phyloP scores from a whole-genome alignment of 2,329 filamentous ascomycete genomes.

The Colletotrichum agaves region DNA sequence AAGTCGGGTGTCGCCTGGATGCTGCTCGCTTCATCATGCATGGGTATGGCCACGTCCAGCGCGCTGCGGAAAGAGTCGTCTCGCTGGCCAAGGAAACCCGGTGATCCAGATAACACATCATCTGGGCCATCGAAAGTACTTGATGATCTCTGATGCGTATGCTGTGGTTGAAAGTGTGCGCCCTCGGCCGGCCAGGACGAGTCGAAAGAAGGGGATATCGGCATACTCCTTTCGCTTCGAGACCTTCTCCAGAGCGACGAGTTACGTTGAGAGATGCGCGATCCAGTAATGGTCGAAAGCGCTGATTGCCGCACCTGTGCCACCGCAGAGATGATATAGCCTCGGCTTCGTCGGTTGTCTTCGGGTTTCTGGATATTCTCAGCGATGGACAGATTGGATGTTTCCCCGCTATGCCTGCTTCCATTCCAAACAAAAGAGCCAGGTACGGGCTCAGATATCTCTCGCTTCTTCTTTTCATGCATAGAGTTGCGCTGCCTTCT shows the following conservation, averaged over 20 bases:
- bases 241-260: conserved; percentile 31
- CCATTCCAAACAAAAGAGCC: conserved; percentile 44
- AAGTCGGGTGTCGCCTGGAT: conserved; percentile 41
- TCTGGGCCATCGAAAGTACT: conserved; percentile 40
- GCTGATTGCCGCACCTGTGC: conserved; percentile 31
- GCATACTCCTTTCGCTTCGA: conserved; percentile 23
- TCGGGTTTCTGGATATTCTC: conserved; percentile 39
- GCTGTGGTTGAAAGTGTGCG: conserved; percentile 17
- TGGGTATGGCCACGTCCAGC: conserved; percentile 45
- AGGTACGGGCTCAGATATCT: conserved; percentile 47
- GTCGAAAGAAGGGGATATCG: conserved; percentile 18
- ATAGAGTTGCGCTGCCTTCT: conserved; percentile 38
- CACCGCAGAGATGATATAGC: conserved; percentile 36
- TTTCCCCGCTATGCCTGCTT: conserved; percentile 31
- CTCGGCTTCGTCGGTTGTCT: conserved; percentile 30
- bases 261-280: conserved; percentile 28
- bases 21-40: conserved; percentile 36
- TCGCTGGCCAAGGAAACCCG: conserved; percentile 37
- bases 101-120: conserved; percentile 32
- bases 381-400: conserved; percentile 33
- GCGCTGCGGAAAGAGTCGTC: conserved; percentile 43
- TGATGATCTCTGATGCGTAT: conserved; percentile 22
- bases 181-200: conserved; percentile 31
- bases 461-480: conserved; percentile 39
- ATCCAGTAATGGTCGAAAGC: conserved; percentile 35